Evolutionary conservation across 345 rosid genomes (phyloP), one percentile per base, ranked within the genome.

Genomic region (Litchi chinensis): DNA sequence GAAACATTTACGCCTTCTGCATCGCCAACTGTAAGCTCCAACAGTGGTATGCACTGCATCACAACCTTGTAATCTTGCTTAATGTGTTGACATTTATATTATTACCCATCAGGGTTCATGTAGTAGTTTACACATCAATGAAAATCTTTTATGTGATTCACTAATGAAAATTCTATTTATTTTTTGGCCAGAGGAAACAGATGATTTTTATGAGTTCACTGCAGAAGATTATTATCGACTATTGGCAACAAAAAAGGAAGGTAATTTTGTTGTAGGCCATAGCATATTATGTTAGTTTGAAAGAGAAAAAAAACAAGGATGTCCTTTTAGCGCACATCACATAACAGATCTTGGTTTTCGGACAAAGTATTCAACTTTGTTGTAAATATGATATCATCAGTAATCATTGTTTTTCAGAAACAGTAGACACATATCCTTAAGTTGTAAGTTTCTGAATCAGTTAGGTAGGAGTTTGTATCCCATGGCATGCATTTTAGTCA

Each of bases 171-270:
- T 46, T 76, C 65, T 50, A 16, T 62, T 74, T 57, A 19, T 63
- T 78, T 70, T 79, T 28, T 77, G 62, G 28, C 65, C 87, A 90
- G 98, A 88, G 66, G 97, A 87, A 77, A 76, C 94, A 4, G 99
- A 96, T 85, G 99, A 90, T 66, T 92, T 86, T 78, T 96, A 89
- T 65, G 97, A 94, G 84, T 89, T 96, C 87, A 94, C 97, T 40
- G 83, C 98, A 0, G 92, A 88, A 80, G 98, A 94, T 77, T 96
- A 89, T 56, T 80, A 85, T 70, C 90, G 95, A 13, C 56, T 91
- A 69, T 52, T 83, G 83, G 85, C 84, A 44, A 81, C 88, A 70
- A 91, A 86, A 83, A 96, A 92, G 82, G 89, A 87, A 79, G 98
- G 98, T 89, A 88, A 65, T 6, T 54, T 68, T 68, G 8, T 9